phyloP scores from a whole-genome alignment of 768 basidiomycete species.

The Suillus bovinus region DNA sequence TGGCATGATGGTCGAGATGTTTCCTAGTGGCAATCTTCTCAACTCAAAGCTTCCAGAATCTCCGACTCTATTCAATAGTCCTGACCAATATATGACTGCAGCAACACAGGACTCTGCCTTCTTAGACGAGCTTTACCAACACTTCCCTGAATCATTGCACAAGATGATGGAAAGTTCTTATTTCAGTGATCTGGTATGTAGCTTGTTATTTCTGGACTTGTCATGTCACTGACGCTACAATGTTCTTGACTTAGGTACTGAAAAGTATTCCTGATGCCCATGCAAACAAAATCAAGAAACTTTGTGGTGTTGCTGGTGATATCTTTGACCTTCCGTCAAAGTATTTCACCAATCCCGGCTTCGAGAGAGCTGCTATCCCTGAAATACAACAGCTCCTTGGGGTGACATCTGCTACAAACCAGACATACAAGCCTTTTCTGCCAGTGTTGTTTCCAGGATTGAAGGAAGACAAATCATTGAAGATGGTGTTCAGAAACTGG shows the following conservation, averaged over 20 bases:
- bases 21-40: too few species aligned
- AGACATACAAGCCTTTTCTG: too few species aligned
- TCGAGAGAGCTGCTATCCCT: neutral
- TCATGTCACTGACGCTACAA: neutral
- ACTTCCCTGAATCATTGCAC: neutral
- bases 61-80: too few species aligned
- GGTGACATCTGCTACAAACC: too few species aligned
- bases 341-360: neutral
- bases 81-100: too few species aligned
- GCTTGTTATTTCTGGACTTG: neutral
- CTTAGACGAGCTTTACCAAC: too few species aligned
- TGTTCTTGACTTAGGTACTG: neutral
- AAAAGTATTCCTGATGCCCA: neutral
- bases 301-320: neutral
- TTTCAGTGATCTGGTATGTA: constrained; percentile 7
- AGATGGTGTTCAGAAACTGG: too few species aligned
- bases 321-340: neutral
- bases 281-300: neutral
- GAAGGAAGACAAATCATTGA: too few species aligned
- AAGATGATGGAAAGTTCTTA: neutral
- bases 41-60: too few species aligned
- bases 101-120: too few species aligned
- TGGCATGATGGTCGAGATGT: too few species aligned
- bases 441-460: too few species aligned
- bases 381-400: constrained; percentile 1